Base-by-base conservation (phyloP, 805 yeast species). In the Hanseniaspora valbyensis region DNA sequence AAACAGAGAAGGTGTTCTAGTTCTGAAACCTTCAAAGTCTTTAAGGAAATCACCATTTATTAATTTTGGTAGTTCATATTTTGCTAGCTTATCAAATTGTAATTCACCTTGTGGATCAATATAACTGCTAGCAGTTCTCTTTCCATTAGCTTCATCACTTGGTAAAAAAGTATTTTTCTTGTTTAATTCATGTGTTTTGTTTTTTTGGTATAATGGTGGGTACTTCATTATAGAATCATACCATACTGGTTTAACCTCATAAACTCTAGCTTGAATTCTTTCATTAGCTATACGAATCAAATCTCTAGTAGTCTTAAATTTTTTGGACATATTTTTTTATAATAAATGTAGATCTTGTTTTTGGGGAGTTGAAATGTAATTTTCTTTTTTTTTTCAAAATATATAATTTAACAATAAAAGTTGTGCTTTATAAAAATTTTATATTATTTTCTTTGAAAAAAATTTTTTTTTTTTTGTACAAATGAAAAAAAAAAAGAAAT, bases 201-300 rank as follows among this genome's bases (percentile, higher is more conserved):
- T 36, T 1, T 42, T 46, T 30, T 46, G 50, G 16, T 46, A 30
- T n/a, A 46, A 39, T 18, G 97, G 97, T 36, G 96, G 96, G 57
- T 81, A 73, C 25, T 80, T 73, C 3, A 85, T 84, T 14, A 92
- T 87, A 5, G 84, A 90, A 55, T 81, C 79, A 66, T 74, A 87
- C 98, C 97, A 92, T 1, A 81, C 81, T 1, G 98, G 98, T 59
- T 83, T 81, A 29, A 73, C 66, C 29, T 66, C 70, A 38, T 39
- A 39, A 9, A 46, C 44, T 46, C 50, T 46, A 16, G 43, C 38
- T 14, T 38, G 32, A 42, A 87, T 71, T 29, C 41, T 46, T 30
- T 46, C 50, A 39, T 42, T 46, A 8, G 39, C 30, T 6, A 32
- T 32, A 26, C 30, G 38, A 46, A 46, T 37, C 32, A 46, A 22